phyloP scores from a whole-genome alignment of 116 monocot species.

The Iris pallida region DNA sequence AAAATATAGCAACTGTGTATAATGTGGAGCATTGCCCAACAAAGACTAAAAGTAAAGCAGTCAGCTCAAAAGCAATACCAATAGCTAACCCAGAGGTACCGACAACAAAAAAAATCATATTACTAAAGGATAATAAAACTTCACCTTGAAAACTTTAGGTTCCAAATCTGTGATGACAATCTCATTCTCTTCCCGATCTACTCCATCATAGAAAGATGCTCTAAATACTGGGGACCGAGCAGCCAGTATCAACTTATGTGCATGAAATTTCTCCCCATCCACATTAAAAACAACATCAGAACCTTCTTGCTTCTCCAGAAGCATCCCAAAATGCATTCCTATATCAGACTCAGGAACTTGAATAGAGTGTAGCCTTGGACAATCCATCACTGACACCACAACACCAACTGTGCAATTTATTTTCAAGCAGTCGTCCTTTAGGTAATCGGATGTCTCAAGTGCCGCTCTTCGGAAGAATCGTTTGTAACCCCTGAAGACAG shows the following conservation, averaged over 20 bases:
- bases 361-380: slow-evolving; percentile 54
- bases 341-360: slow-evolving; percentile 84
- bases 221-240: slow-evolving; percentile 73
- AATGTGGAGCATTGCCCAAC: background rate
- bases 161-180: slow-evolving; percentile 64
- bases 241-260: slow-evolving; percentile 85
- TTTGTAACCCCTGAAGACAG: slow-evolving; percentile 74
- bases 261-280: slow-evolving; percentile 69
- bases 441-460: slow-evolving; percentile 84
- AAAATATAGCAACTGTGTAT: background rate
- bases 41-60: background rate
- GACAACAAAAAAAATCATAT: background rate
- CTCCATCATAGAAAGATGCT: slow-evolving; percentile 41
- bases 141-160: slow-evolving; percentile 80
- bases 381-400: slow-evolving; percentile 73
- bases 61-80: background rate
- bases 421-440: slow-evolving; percentile 95
- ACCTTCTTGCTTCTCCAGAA: slow-evolving; percentile 73
- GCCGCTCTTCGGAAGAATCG: slow-evolving; percentile 77
- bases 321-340: slow-evolving; percentile 69
- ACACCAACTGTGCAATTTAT: slow-evolving; percentile 98
- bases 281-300: slow-evolving; percentile 75
- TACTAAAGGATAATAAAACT: background rate
- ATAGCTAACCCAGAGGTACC: background rate
- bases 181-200: slow-evolving; percentile 30